Base-by-base conservation (phyloP, 192 early-diverging fungal species). In the Coemansia biformis region DNA sequence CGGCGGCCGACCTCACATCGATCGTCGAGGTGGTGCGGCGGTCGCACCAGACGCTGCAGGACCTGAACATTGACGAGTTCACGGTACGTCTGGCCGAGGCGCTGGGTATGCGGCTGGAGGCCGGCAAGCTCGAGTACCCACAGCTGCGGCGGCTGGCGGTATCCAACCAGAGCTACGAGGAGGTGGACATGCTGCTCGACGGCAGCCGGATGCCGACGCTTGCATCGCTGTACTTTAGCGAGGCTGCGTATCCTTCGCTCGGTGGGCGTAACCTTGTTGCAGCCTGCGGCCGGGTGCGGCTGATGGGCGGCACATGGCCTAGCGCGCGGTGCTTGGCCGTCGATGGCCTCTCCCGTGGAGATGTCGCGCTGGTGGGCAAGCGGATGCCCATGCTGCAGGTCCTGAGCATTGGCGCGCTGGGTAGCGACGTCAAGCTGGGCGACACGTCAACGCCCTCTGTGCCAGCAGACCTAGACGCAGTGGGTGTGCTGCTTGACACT, bases 1-100 rank as follows among this genome's bases (percentile, higher is more conserved):
- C 30, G 8, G 32, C 53, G 1, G 34, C 45, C 0, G 11, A 14
- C 1, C 10, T 57, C 15, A 52, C 55, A 3, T 14, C 42, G 0
- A 40, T 38, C 11, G 34, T 30, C 5, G 47, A 49, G 36, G 17
- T 53, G 16, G 50, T 53, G 17, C 39, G 38, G 17, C 32, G 42
- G 10, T 54, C 51, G 8, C 24, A 16, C 17, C 8, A 8, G 8
- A 39, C 55, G 28, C 46, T 66, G 24, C 38, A 18, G 10, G 63
- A 66, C 6, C 34, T 66, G 15, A 57, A 66, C 23, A 40, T 66
- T 15, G 49, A 47, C 19, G 55, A 43, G 28, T 58, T 38, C 23
- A 26, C 44, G 19, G 14, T 2, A 10, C 15, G 14, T 3, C 4
- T 66, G 13, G 43, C 49, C 0, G 18, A 17, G 10, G 21, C 2